phyloP scores from a whole-genome alignment of 176 grass and related monocot genomes.

The Ensete ventricosum region DNA sequence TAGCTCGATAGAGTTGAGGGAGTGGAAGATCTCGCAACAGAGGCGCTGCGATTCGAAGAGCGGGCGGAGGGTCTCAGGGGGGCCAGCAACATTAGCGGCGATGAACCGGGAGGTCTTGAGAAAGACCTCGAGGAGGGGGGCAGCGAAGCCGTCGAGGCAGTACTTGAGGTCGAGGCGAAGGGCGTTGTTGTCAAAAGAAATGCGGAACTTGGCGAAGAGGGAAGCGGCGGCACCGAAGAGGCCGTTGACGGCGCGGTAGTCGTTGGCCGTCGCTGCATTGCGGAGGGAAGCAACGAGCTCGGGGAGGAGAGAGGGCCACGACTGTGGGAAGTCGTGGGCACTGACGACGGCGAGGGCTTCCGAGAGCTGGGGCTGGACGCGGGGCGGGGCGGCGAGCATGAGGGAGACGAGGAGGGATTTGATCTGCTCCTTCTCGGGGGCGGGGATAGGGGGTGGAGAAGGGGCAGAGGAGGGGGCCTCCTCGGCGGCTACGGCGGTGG shows the following conservation, averaged over 20 bases:
- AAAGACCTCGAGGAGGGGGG: constrained; percentile 76
- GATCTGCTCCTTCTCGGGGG: constrained; percentile 50
- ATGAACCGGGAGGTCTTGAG: constrained; percentile 58
- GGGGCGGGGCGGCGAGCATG: constrained; percentile 56
- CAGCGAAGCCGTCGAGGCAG: constrained; percentile 68
- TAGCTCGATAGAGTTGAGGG: constrained; percentile 86
- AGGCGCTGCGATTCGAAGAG: constrained; percentile 76
- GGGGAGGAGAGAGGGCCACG: constrained; percentile 73
- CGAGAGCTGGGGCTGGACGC: constrained; percentile 74
- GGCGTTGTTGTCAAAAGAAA: constrained; percentile 64
- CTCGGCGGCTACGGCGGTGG: background rate
- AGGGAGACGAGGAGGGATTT: constrained; percentile 73
- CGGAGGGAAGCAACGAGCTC: constrained; percentile 60
- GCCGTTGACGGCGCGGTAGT: constrained; percentile 54
- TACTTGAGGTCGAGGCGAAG: constrained; percentile 93
- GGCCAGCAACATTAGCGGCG: constrained; percentile 27
- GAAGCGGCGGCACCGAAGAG: constrained; percentile 58
- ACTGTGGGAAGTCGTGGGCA: constrained; percentile 58
- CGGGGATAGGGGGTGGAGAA: constrained; percentile 23
- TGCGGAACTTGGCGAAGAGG: constrained; percentile 80
- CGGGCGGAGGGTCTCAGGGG: constrained; percentile 42
- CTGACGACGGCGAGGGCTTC: constrained; percentile 59
- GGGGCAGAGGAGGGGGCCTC: background rate
- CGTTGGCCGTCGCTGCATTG: constrained; percentile 30
- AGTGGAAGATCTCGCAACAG: constrained; percentile 87